These are phyloP conservation scores for Botrytis medusae DNA, from an alignment of 2,329 filamentous ascomycete species.

Conservation along the genomic window DNA sequence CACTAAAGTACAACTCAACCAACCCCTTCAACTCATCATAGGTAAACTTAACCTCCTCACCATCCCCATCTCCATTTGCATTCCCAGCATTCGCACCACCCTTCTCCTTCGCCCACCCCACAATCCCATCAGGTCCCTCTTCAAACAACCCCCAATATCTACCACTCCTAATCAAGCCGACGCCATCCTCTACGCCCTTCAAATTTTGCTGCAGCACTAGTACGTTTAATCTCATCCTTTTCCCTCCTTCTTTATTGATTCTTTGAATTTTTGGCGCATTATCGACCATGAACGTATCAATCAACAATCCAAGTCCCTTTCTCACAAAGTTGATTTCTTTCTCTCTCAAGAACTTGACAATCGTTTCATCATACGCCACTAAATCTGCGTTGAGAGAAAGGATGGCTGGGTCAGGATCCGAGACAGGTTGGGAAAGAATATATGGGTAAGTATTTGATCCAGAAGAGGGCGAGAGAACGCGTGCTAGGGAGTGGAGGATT, in stretches of 20 bases:
- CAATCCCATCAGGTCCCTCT: constrained; percentile 62
- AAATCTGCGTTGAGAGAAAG: constrained; percentile 81
- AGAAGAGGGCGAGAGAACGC: constrained; percentile 58
- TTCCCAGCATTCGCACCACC: constrained; percentile 21
- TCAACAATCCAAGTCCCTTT: constrained; percentile 71
- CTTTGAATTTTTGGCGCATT: constrained; percentile 69
- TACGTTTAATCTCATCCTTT: constrained; percentile 90
- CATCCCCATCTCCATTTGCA: constrained; percentile 53
- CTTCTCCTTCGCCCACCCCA: constrained; percentile 55
- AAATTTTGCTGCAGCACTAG: constrained; percentile 94
- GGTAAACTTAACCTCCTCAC: constrained; percentile 50
- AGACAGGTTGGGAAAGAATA: constrained; percentile 68
- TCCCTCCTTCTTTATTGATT: constrained; percentile 81
- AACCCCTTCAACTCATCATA: constrained; percentile 67
- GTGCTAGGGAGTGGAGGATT: constrained; percentile 74
- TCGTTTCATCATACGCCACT: constrained; percentile 82
- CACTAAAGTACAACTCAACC: constrained; percentile 67
- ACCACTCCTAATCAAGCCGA: constrained; percentile 61
- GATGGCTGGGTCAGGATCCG: constrained; percentile 76
- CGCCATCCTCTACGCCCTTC: constrained; percentile 80
- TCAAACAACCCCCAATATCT: constrained; percentile 70
- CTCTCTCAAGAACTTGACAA: constrained; percentile 68
- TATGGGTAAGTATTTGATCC: constrained; percentile 50
- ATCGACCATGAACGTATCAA: constrained; percentile 75
- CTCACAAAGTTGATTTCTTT: constrained; percentile 75